Conservation (phyloP, 2,329 filamentous ascomycete genomes). For the Colletotrichum acutatum region DNA sequence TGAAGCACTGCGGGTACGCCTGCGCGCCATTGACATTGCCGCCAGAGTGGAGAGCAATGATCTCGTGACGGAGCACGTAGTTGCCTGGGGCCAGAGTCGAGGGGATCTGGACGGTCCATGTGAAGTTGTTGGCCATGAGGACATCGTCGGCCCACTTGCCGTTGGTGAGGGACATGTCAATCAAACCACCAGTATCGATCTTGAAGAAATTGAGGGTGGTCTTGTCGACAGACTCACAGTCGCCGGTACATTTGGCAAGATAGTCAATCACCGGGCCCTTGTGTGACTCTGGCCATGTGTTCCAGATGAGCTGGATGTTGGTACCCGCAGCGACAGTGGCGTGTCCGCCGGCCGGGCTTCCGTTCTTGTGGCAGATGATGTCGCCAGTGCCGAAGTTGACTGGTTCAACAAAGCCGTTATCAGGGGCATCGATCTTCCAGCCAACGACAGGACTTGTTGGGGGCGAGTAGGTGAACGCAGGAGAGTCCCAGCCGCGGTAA, state of each 20-base stretch:
- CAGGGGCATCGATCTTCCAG: slow-evolving; percentile 48
- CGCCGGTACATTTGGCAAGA: slow-evolving; percentile 63
- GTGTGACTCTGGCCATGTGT: slow-evolving; percentile 72
- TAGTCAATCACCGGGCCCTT: slow-evolving; percentile 72
- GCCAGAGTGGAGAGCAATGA: slow-evolving; percentile 65
- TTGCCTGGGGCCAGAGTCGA: slow-evolving; percentile 58
- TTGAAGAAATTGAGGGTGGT: slow-evolving; percentile 66
- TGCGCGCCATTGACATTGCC: slow-evolving; percentile 55
- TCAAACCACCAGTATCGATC: slow-evolving; percentile 64
- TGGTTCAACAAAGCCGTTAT: slow-evolving; percentile 59
- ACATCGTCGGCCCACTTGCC: slow-evolving; percentile 68
- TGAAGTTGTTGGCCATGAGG: slow-evolving; percentile 58
- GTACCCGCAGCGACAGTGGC: slow-evolving; percentile 66
- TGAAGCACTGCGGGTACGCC: slow-evolving; percentile 63
- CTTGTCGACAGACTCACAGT: slow-evolving; percentile 64
- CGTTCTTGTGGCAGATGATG: slow-evolving; percentile 60
- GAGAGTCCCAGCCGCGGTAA: slow-evolving; percentile 56
- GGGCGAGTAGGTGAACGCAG: slow-evolving; percentile 41
- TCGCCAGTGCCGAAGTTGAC: slow-evolving; percentile 50
- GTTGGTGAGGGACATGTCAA: slow-evolving; percentile 52
- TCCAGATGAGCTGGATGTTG: slow-evolving; percentile 70
- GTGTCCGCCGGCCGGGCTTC: slow-evolving; percentile 51
- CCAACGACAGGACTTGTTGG: slow-evolving; percentile 41
- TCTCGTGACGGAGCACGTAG: slow-evolving; percentile 67
- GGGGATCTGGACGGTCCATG: slow-evolving; percentile 61